These are phyloP conservation scores for Paxillus involutus DNA, from an alignment of 768 basidiomycete genomes.

Conservation along the genomic window DNA sequence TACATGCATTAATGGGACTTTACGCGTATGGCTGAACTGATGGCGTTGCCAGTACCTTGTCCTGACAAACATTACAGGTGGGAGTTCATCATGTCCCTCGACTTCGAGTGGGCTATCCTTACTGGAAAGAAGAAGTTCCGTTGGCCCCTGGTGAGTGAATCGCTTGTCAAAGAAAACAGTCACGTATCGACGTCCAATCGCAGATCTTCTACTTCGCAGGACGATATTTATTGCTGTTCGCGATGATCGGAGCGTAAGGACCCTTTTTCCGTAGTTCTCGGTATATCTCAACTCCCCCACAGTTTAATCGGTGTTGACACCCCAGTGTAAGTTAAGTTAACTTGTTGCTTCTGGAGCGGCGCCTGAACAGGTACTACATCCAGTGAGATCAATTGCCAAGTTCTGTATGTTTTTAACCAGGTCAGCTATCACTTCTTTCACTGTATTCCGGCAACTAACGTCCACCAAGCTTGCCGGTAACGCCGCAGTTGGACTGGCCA, in stretches of 20 bases:
- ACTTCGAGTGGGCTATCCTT: slow-evolving; percentile 44
- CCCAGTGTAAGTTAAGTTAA: slow-evolving; percentile 26
- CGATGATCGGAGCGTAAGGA: slow-evolving; percentile 47
- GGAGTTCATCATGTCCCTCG: slow-evolving; percentile 42
- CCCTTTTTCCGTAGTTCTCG: slow-evolving; percentile 16
- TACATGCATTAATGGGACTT: slow-evolving; percentile 43
- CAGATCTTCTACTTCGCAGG: slow-evolving; percentile 47
- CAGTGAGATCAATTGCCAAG: slow-evolving; percentile 44
- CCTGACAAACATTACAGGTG: slow-evolving; percentile 29
- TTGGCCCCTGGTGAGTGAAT: slow-evolving; percentile 45
- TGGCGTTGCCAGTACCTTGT: background rate
- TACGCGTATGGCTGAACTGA: slow-evolving; percentile 39
- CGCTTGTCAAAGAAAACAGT: background rate
- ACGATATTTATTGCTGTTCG: slow-evolving; percentile 44
- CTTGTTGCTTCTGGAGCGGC: background rate
- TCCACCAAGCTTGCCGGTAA: slow-evolving; percentile 39
- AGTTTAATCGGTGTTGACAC: slow-evolving; percentile 39
- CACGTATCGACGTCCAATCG: slow-evolving; percentile 4
- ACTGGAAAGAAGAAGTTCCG: slow-evolving; percentile 41
- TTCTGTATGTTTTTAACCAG: slow-evolving; percentile 48
- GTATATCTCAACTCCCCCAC: background rate
- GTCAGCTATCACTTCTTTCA: slow-evolving; percentile 21
- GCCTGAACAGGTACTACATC: background rate
- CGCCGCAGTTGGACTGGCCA: slow-evolving; percentile 43
- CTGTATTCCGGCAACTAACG: background rate